Evolutionary conservation across 805 yeast genomes (phyloP).

Genomic region (Hanseniaspora vineae): DNA sequence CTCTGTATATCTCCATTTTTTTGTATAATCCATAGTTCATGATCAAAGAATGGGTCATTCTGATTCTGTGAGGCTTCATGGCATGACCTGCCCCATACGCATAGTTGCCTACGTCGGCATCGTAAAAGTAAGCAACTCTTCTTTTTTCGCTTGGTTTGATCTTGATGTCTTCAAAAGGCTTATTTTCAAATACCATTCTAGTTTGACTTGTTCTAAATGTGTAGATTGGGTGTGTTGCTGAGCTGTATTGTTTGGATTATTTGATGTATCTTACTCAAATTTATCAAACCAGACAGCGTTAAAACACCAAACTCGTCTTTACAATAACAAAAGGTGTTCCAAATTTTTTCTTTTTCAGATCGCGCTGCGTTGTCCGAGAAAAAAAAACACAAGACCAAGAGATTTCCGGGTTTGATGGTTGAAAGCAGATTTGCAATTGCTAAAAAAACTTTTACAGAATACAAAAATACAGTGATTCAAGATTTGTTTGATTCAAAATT

Average conservation of each 20-base stretch:
- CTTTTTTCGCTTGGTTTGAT: constrained; percentile 38
- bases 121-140: constrained; percentile 69
- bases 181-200: constrained; percentile 33
- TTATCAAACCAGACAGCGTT: no score
- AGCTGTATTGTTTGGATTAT: no score
- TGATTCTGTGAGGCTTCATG: constrained; percentile 96
- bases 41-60: constrained; percentile 95
- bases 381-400: no score
- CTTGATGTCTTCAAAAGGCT: constrained; percentile 51
- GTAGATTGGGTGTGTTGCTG: no score
- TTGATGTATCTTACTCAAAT: no score
- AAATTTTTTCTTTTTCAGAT: no score
- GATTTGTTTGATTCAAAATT: constrained; percentile 42
- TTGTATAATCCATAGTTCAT: constrained; percentile 95
- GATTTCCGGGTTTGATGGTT: no score
- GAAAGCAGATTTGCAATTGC: no score
- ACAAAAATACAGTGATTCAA: not conserved
- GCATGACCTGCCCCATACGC: constrained; percentile 98
- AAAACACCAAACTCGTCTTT: no score
- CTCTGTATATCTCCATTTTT: constrained; percentile 93
- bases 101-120: constrained; percentile 92
- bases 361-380: no score
- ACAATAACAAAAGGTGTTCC: no score
- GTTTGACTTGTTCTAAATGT: not conserved
- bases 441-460: no score